Conservation (phyloP, 192 early-diverging fungal species). For the Podila clonocystis region DNA sequence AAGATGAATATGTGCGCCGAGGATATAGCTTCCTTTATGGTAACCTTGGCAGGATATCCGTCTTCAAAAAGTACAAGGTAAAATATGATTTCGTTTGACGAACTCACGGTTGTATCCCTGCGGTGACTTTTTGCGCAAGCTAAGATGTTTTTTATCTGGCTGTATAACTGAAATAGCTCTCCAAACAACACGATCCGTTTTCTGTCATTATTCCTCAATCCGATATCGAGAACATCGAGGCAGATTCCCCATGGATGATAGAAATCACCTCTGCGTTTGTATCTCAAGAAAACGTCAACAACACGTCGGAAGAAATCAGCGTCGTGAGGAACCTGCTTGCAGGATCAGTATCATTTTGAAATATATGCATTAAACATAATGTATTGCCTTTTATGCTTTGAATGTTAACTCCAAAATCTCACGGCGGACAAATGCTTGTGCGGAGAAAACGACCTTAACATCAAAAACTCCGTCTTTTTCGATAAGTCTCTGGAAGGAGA, state of each 20-base stretch:
- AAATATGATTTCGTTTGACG: not conserved
- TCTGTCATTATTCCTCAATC: conserved; percentile 31
- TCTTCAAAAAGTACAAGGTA: conserved; percentile 50
- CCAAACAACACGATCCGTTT: conserved; percentile 43
- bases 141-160: not conserved
- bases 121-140: not conserved
- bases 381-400: conserved; percentile 3
- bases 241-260: conserved; percentile 34
- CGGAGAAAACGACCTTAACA: conserved; percentile 68
- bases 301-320: conserved; percentile 48
- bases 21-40: conserved; percentile 51
- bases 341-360: conserved; percentile 31
- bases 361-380: no score
- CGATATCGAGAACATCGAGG: conserved; percentile 6
- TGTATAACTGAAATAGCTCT: conserved; percentile 19
- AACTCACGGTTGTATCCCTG: not conserved
- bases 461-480: conserved; percentile 62
- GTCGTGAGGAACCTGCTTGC: conserved; percentile 38
- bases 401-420: conserved; percentile 77
- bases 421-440: conserved; percentile 69
- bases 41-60: conserved; percentile 51
- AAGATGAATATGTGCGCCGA: conserved; percentile 43
- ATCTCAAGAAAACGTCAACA: conserved; percentile 48
- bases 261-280: conserved; percentile 48
- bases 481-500: conserved; percentile 76